Base-by-base conservation (phyloP, 73 alveolate genomes). In the Paramecium primaurelia region DNA sequence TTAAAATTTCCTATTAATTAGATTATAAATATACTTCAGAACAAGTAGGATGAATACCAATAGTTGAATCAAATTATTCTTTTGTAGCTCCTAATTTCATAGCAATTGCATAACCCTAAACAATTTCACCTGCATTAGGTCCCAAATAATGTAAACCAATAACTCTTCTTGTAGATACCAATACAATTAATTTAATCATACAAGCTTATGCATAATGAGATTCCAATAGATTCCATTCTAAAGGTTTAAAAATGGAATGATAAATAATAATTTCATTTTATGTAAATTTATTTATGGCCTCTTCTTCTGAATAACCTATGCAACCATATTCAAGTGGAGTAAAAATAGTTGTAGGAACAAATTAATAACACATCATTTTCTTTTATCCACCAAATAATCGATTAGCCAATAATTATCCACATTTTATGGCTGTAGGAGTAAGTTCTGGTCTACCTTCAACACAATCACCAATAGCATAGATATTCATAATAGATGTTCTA, bases 31-130 rank as follows among this genome's bases (percentile, higher is more conserved):
- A 40, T 92, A 97, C 99, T 95, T 98, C 99, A 25, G 99, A 99
- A 83, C 96, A 93, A 3, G 99, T 98, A 40, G 99, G 99, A 93
- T 98, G 99, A 80, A 98, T 98, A 51, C 99, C 99, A 30, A 98
- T 97, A 86, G 98, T 93, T 40, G 80, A 86, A 91, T 98, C 99
- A 44, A 97, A 93, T 64, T 86, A 87, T 12, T 93, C 99, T 95
- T 99, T 92, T 12, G 99, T 98, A 40, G 96, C 98, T 10, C 99
- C 99, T 36, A 97, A 83, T 93, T 97, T 97, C 97, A 99, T 95
- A 34, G 99, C 99, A 42, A 97, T 95, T n/a, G 98, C 98, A 83
- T 97, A 93, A 86, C 99, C 99, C 95, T 98, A 99, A 14, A 98
- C 96, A 54, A 99, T 97, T 88, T 99, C 99, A 40, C 99, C 99